Conservation (phyloP, 1,284 basidiomycete species). For the Leccinum subspadiceum region DNA sequence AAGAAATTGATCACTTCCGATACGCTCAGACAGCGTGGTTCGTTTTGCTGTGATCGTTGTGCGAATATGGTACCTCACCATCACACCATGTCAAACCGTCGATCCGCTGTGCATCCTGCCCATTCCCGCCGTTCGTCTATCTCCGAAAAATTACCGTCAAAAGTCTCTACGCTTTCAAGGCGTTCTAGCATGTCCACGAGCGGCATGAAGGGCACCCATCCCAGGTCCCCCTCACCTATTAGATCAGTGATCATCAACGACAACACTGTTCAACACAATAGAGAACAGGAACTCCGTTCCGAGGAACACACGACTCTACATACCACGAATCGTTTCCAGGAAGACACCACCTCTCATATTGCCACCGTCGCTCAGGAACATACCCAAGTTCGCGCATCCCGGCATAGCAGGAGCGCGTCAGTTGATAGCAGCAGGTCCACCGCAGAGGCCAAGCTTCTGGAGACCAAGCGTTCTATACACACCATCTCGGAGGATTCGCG, state of each 20-base stretch:
- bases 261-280: conserved; percentile 5
- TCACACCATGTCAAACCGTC: conserved; percentile 29
- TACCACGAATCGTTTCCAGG: conserved; percentile 16
- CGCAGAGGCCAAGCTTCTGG: conserved; percentile 19
- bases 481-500: conserved; percentile 30
- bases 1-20: conserved; percentile 26
- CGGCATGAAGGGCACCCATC: conserved; percentile 2
- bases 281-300: conserved; percentile 14
- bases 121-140: conserved; percentile 30
- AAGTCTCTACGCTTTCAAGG: conserved; percentile 16
- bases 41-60: conserved; percentile 36
- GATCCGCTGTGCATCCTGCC: conserved; percentile 25
- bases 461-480: conserved; percentile 28
- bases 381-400: conserved; percentile 10
- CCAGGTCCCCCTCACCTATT: conserved; percentile 12
- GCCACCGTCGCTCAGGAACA: conserved; percentile 16
- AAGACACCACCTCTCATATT: conserved; percentile 11
- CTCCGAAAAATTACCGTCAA: conserved; percentile 20
- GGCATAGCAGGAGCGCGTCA: conserved; percentile 13
- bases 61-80: conserved; percentile 35
- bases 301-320: conserved; percentile 22
- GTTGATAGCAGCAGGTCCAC: conserved; percentile 16
- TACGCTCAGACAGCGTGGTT: conserved; percentile 27
- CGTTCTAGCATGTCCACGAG: conserved; percentile 18
- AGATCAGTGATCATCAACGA: conserved; percentile 13